Percentiles rank a stretch among this genome's conserved stretches.
Evolutionary conservation across 331 rosid genomes (phyloP).

Genomic region (Spiraea crenata): DNA sequence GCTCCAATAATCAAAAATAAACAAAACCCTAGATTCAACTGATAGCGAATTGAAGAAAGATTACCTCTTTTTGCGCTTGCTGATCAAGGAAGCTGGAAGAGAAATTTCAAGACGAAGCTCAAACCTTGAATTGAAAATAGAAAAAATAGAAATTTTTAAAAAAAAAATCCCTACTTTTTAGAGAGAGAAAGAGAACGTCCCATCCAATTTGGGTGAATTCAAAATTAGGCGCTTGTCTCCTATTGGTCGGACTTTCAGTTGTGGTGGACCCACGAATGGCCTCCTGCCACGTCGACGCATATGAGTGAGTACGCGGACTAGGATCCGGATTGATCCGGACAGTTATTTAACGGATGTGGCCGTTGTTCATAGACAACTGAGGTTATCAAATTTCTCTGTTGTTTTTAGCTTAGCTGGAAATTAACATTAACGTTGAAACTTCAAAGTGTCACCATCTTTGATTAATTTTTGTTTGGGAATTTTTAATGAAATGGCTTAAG

Average conservation of each 20-base stretch:
- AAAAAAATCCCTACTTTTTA: neutral
- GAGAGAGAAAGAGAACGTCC: conserved; percentile 14
- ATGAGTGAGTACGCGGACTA: neutral
- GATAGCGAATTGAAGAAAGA: neutral
- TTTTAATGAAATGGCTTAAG: too few species aligned
- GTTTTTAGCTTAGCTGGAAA: neutral
- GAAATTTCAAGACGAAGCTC: neutral
- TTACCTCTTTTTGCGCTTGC: conserved; percentile 8
- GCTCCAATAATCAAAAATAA: neutral
- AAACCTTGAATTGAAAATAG: neutral
- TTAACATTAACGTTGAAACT: neutral
- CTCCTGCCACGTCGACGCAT: conserved; percentile 3
- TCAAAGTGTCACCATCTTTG: neutral
- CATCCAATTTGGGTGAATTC: neutral
- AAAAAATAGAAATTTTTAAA: neutral
- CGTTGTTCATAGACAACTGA: neutral
- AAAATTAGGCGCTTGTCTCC: conserved; percentile 9
- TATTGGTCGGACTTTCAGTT: neutral
- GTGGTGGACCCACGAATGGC: neutral
- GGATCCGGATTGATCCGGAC: neutral
- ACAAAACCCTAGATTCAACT: conserved; percentile 4
- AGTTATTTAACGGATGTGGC: neutral
- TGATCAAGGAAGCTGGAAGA: conserved; percentile 18
- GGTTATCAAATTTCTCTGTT: neutral
- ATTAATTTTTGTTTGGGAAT: too few species aligned